Base-by-base conservation (phyloP, 2,329 filamentous ascomycete species). In the Fusarium protoensiforme region DNA sequence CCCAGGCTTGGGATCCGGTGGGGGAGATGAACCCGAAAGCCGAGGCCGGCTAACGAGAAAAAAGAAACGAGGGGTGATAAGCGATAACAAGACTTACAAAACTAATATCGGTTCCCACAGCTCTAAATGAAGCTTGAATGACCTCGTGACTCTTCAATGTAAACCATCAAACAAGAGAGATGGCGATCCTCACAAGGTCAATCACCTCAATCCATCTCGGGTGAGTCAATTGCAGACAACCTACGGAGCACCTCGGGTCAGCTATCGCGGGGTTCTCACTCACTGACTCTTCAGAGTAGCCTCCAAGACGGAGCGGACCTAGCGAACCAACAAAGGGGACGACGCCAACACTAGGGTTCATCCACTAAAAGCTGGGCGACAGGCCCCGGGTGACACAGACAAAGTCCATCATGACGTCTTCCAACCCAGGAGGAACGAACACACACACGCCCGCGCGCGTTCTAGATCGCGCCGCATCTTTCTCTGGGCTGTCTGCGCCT, bases 11-110 rank as follows among this genome's bases (percentile, higher is more conserved):
- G 24, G 38, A 53, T 24, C 60, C 53, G 35, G 54, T 63, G 68
- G 63, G 63, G 53, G 46, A 46, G 46, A 68, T 48, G 53, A n/a
- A 36, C 35, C 46, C 24, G 46, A 61, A 67, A 43, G 65, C 61
- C 61, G 69, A 72, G 65, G 69, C 63, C 43, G 62, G 36, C 10
- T 61, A 38, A 43, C 56, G 56, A 60, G 56, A 29, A 43, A 66
- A 48, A 48, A 29, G 43, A 48, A 48, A 48, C 43, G 68, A 71
- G 72, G 65, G 69, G 74, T 75, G 69, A 72, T 72, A 65, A 69
- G 66, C 29, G 48, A 75, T 70, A 76, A 71, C 33, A 35, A 43
- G 39, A 48, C 43, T 48, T 29, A 11, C 43, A 48, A 27, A 14
- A 48, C 22, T 48, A 48, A 48, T 48, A 27, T 48, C 43, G 22